Conservation (phyloP, 2,329 filamentous ascomycete species). For the Ascochyta fabae region DNA sequence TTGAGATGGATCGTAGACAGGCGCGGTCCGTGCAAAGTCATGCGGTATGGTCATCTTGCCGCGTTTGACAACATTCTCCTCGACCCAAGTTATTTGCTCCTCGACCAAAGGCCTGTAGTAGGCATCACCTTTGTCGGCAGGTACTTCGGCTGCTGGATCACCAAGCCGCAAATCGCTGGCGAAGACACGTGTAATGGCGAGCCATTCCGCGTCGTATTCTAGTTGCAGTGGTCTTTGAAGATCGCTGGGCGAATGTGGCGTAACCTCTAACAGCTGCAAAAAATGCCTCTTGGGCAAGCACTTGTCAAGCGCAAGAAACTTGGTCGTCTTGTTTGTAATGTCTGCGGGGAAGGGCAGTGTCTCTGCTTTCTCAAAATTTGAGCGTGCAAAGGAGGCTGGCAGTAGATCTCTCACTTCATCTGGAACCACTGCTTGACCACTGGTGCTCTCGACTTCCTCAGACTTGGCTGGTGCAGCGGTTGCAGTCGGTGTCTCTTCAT, state of each 20-base stretch:
- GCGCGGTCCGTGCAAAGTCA: conserved; percentile 80
- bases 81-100: conserved; percentile 77
- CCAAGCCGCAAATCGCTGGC: conserved; percentile 63
- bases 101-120: conserved; percentile 73
- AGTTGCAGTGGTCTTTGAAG: conserved; percentile 63
- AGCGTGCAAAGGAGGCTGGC: conserved; percentile 72
- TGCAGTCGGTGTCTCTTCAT: conserved; percentile 24
- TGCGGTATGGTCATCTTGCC: conserved; percentile 73
- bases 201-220: conserved; percentile 91
- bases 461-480: conserved; percentile 9
- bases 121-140: conserved; percentile 70
- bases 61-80: conserved; percentile 71
- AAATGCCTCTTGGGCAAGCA: conserved; percentile 81
- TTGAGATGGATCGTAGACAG: conserved; percentile 66
- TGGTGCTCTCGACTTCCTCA: conserved; percentile 15
- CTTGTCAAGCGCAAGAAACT: conserved; percentile 92
- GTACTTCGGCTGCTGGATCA: conserved; percentile 61
- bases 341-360: conserved; percentile 66
- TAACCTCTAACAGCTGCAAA: conserved; percentile 74
- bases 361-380: conserved; percentile 23
- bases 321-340: conserved; percentile 79
- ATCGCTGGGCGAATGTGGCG: conserved; percentile 28
- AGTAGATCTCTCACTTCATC: conserved; percentile 74
- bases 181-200: conserved; percentile 88
- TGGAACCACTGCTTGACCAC: conserved; percentile 54